Percentiles rank a stretch among this genome's conserved stretches.
phyloP scores from a whole-genome alignment of 352 stramenopile species.

The Blastocystis sp. region DNA sequence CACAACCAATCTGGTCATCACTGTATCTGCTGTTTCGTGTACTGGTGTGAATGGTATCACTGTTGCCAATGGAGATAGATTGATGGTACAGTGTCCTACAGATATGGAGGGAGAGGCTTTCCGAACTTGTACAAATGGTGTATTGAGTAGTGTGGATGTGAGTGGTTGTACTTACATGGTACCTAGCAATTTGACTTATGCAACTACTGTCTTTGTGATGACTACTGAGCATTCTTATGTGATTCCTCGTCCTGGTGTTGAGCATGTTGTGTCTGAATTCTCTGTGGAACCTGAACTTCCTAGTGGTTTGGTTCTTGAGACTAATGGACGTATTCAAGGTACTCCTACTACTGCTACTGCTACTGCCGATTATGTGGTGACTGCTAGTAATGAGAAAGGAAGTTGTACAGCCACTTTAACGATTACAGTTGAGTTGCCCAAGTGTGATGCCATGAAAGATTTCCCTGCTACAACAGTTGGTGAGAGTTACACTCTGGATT shows the following conservation, averaged over 20 bases:
- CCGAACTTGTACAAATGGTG: slow-evolving; percentile 16
- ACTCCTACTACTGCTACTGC: no score
- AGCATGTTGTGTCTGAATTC: no score
- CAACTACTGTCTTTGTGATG: not conserved
- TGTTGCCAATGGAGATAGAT: not conserved
- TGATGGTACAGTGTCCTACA: not conserved
- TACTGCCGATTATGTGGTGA: no score
- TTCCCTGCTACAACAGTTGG: slow-evolving; percentile 19
- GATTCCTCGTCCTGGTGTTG: no score
- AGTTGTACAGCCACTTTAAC: not conserved
- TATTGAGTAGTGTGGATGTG: not conserved
- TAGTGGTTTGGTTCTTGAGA: not conserved
- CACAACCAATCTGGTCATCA: not conserved
- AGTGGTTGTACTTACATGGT: not conserved
- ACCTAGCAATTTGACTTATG: not conserved
- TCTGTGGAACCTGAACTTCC: no score
- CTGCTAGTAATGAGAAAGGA: not conserved
- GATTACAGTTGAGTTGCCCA: not conserved
- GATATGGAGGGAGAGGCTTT: not conserved
- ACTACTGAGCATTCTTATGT: no score
- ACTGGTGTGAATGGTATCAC: not conserved
- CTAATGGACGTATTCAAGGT: not conserved
- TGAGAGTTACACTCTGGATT: not conserved
- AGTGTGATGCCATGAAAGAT: not conserved
- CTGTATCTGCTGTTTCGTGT: not conserved